A percentile compares a stretch with the other conserved stretches of the same genome.
Conservation (phyloP, 768 basidiomycete species). For the Lyophyllum atratum region DNA sequence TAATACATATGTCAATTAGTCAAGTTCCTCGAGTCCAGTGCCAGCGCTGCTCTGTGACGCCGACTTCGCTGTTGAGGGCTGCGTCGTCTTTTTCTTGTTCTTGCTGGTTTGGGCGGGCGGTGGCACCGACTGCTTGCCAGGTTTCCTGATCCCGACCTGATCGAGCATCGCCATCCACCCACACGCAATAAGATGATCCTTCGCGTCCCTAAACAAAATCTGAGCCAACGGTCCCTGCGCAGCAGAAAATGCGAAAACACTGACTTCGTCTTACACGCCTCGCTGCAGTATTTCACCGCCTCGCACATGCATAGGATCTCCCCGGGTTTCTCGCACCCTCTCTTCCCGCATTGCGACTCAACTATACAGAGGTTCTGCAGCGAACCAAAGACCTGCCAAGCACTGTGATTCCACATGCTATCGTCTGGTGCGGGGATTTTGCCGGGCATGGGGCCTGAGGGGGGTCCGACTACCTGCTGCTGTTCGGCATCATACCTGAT, state of each 20-base stretch:
- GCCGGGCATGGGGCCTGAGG: background rate
- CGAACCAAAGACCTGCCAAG: conserved; percentile 5
- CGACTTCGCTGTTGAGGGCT: background rate
- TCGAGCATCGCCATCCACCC: background rate
- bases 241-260: background rate
- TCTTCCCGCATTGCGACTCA: conserved; percentile 3
- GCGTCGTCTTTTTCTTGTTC: background rate
- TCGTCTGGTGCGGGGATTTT: background rate
- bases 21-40: background rate
- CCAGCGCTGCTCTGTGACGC: background rate
- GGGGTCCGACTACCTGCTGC: background rate
- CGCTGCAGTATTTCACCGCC: conserved; percentile 5
- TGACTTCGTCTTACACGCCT: conserved; percentile 9
- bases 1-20: background rate
- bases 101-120: background rate
- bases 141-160: background rate
- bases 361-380: conserved; percentile 6
- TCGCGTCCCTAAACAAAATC: background rate
- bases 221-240: background rate
- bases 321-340: conserved; percentile 7
- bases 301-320: background rate
- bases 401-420: conserved; percentile 9
- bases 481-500: conserved; percentile 5
- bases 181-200: background rate
- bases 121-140: background rate